Conservation (phyloP, 352 stramenopile genomes). For the Globisporangium takayamanum region DNA sequence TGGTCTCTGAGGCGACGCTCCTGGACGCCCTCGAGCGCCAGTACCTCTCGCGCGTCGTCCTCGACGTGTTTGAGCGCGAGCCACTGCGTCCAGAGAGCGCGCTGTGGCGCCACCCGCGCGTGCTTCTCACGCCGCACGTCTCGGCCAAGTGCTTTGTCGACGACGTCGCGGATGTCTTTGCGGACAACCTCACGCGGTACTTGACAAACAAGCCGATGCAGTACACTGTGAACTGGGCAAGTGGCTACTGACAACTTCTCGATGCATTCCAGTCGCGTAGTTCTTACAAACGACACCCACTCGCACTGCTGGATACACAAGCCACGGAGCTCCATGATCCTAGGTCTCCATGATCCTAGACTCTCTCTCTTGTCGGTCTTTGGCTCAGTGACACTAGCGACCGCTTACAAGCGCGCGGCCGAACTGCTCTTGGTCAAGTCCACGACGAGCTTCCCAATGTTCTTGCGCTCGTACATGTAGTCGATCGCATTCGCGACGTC, state of each 20-base stretch:
- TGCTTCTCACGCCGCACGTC: constrained; percentile 80
- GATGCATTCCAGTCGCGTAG: too few species aligned
- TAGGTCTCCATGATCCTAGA: too few species aligned
- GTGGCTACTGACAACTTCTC: constrained; percentile 29
- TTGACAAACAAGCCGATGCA: constrained; percentile 26
- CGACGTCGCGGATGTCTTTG: constrained; percentile 75
- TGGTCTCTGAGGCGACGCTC: constrained; percentile 54
- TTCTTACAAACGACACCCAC: too few species aligned
- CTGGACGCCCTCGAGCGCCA: constrained; percentile 52
- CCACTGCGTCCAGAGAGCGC: constrained; percentile 38
- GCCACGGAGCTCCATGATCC: too few species aligned
- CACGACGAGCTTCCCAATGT: constrained; percentile 79
- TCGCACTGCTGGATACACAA: too few species aligned
- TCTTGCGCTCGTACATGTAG: constrained; percentile 46
- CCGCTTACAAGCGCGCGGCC: constrained; percentile 36
- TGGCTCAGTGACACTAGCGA: too few species aligned
- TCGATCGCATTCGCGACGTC: constrained; percentile 50
- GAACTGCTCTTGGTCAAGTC: constrained; percentile 34
- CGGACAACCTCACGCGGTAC: constrained; percentile 47
- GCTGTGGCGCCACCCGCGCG: constrained; percentile 55
- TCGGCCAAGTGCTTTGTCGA: constrained; percentile 64
- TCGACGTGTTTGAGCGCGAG: constrained; percentile 63
- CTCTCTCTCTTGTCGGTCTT: too few species aligned
- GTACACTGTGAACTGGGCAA: constrained; percentile 45
- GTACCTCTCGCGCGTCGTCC: constrained; percentile 50